Conservation (phyloP, 2,329 filamentous ascomycete species). For the Septoria linicola region DNA sequence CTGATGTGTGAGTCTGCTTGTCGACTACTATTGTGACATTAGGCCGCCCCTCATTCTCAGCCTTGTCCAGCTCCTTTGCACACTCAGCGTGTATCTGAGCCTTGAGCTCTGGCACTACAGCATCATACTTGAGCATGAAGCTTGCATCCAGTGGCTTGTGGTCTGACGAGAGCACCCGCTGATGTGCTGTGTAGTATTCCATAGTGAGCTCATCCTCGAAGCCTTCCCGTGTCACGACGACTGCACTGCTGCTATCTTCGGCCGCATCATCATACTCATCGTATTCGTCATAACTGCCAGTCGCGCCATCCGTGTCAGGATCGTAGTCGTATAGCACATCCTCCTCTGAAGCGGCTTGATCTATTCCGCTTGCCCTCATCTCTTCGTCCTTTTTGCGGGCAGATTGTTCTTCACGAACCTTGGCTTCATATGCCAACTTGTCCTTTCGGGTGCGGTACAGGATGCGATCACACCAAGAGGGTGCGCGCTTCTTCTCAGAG, state of each 20-base stretch:
- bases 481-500: conserved; percentile 87
- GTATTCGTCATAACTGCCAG: conserved; percentile 57
- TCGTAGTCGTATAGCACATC: conserved; percentile 88
- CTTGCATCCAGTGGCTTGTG: conserved; percentile 87
- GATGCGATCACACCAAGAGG: conserved; percentile 96
- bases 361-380: conserved; percentile 77
- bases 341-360: conserved; percentile 71
- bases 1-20: conserved; percentile 41
- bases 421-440: conserved; percentile 62
- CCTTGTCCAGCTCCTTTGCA: conserved; percentile 80
- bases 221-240: conserved; percentile 59
- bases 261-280: conserved; percentile 48
- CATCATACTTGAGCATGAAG: conserved; percentile 82
- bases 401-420: conserved; percentile 62
- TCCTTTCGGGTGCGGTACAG: conserved; percentile 76
- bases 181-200: conserved; percentile 81
- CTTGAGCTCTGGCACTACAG: conserved; percentile 81
- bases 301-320: conserved; percentile 70
- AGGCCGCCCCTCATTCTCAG: conserved; percentile 86
- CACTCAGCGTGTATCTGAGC: conserved; percentile 82
- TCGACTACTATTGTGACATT: conserved; percentile 72
- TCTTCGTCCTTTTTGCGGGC: conserved; percentile 74
- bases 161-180: conserved; percentile 86
- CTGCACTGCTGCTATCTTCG: conserved; percentile 50
- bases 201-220: conserved; percentile 56